Evolutionary conservation across 1,139 yeast species (phyloP), one percentile per base, ranked within the genome.

Genomic region (Geotrichum carabidarum): DNA sequence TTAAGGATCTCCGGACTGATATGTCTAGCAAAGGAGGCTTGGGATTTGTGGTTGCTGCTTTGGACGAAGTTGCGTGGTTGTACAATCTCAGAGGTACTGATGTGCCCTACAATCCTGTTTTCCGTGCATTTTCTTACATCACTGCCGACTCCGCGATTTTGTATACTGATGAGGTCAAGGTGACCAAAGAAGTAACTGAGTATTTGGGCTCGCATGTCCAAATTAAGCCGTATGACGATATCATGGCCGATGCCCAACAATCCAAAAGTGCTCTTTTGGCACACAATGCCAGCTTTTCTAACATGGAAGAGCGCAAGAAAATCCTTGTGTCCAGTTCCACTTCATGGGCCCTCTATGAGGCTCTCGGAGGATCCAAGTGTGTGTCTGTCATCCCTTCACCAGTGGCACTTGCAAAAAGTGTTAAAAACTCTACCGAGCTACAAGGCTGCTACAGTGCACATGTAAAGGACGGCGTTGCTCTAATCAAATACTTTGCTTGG

Each of bases 61-160:
- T 89, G 58, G 99, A 93, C 71, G 96, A 93, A 66, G 80, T 91
- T 58, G 95, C 97, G 8, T 91, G 97, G 98, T 72, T 90, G 55
- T 79, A 90, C 67, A 93, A 93, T 66, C 75, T 93, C 61, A 79
- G 98, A 63, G 98, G 98, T 17, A 75, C 79, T 41, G 95, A 87
- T 68, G 88, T 93, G 60, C 86, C 83, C 42, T 94, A 76, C 71
- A 93, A 91, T 67, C 99, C 99, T 1, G 93, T 94, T 14, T 94
- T 94, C 69, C 90, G 81, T 72, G 77, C 94, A 48, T 93, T 87
- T 67, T 76, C 89, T 57, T 74, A 89, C 15, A 74, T 90, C 17
- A 78, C 96, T 0, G 83, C 80, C 18, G 77, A 74, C 27, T 74
- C 76, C 15, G 78, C 82, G 14, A 69, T 73, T 2, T 74, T 93